Evolutionary conservation across 1,284 basidiomycete genomes (phyloP), one percentile per base, ranked within the genome.

Genomic region (Apiotrichum laibachii): DNA sequence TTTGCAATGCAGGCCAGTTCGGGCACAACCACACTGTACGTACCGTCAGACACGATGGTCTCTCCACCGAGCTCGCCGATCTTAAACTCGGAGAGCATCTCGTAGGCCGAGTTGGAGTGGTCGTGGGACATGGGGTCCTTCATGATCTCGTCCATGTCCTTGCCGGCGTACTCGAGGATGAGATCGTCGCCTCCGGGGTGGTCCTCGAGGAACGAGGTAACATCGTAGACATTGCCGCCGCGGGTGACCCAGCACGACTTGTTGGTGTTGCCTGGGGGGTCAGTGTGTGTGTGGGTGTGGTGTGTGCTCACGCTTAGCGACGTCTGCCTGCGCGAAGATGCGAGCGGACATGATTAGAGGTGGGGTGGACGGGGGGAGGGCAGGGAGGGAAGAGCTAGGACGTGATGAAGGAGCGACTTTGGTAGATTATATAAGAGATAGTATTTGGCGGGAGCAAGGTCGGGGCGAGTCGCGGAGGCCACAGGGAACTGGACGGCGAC

Each of bases 51-150:
- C 53, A 94, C 87, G 40, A 86, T 85, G 43, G 80, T 85, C 69
- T 89, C 87, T 0, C 82, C 83, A 6, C 90, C 91, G 51, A 96
- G 70, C 64, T 86, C 84, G 31, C 93, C 93, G 71, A 96, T 83
- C 56, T 85, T 66, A 74, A 90, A 92, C 74, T 96, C 93, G 33
- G 89, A 85, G 70, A 99, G 77, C 85, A 99, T 90, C 47, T 89
- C 88, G 75, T 91, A 99, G 0, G 95, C 96, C 6, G 88, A 85
- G 31, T 90, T 86, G 2, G 92, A 94, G 77, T 99, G 96, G n/a
- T 88, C 87, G 77, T 99, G 96, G 70, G 90, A 86, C n/a, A 81
- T 72, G 60, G 84, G 80, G 77, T 96, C 88, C 70, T 84, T 84
- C 95, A 99, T 98, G 61, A 87, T 81, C 19, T 79, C 80, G 39